phyloP scores from a whole-genome alignment of 2,329 filamentous ascomycete species.

The Colletotrichum sansevieriae region DNA sequence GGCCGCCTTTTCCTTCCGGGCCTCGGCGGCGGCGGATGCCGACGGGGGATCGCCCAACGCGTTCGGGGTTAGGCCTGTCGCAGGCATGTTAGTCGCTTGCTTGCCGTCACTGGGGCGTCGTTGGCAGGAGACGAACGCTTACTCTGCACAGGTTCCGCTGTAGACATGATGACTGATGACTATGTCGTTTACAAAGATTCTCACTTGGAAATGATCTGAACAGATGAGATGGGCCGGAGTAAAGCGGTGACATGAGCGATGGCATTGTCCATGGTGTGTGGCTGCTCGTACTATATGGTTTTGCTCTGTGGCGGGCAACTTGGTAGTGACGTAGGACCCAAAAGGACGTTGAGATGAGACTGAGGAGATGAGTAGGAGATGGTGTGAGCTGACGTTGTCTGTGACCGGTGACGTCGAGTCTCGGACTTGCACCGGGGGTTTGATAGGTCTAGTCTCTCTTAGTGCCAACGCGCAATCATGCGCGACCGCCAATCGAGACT shows the following conservation, averaged over 20 bases:
- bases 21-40: slow-evolving; percentile 5
- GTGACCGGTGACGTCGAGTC: slow-evolving; percentile 37
- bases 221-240: neutral
- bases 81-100: neutral
- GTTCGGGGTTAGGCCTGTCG: slow-evolving; percentile 22
- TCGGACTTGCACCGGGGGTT: slow-evolving; percentile 26
- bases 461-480: slow-evolving; percentile 21
- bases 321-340: slow-evolving; percentile 17
- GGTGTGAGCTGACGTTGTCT: slow-evolving; percentile 37
- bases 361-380: neutral
- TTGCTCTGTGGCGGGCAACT: slow-evolving; percentile 3
- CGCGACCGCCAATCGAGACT: slow-evolving; percentile 33
- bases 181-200: no score
- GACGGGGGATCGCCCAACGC: neutral
- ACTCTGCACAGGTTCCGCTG: slow-evolving; percentile 21
- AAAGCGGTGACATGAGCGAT: neutral
- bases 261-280: neutral
- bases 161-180: slow-evolving; percentile 19
- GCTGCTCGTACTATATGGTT: slow-evolving; percentile 11
- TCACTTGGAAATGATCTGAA: neutral
- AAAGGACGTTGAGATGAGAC: neutral
- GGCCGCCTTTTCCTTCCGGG: neutral
- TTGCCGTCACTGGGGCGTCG: neutral
- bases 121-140: neutral
- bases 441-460: slow-evolving; percentile 31